These are phyloP conservation scores for Chrysochromulina parva DNA, from an alignment of 78 protist genomes.

Conservation along the genomic window DNA sequence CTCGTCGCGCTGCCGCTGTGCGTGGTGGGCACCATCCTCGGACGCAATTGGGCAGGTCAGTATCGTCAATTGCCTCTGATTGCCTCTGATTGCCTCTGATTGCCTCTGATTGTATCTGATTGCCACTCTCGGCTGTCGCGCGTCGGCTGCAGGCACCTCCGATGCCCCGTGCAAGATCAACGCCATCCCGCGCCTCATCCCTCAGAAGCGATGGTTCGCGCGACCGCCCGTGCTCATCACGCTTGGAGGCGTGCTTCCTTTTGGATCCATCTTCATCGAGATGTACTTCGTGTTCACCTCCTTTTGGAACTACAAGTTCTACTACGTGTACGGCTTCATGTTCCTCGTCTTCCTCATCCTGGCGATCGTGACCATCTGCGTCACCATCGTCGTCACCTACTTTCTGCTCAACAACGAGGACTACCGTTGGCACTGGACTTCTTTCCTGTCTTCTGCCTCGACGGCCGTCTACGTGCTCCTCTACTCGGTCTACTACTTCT, in stretches of 20 bases:
- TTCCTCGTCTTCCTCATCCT: conserved; percentile 75
- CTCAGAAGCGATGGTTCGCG: conserved; percentile 45
- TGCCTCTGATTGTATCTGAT: too few relatives aligned
- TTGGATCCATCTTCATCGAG: conserved; percentile 90
- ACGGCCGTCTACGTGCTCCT: conserved; percentile 74
- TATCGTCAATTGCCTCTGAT: too few relatives aligned
- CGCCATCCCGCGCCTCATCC: conserved; percentile 77
- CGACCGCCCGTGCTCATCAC: background rate
- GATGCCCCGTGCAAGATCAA: conserved; percentile 56
- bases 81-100: too few relatives aligned
- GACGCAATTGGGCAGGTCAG: conserved; percentile 32
- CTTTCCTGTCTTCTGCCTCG: conserved; percentile 42
- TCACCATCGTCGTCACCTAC: conserved; percentile 76
- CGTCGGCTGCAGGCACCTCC: background rate
- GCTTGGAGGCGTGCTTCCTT: conserved; percentile 86
- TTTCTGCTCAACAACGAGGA: conserved; percentile 87
- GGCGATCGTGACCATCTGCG: conserved; percentile 77
- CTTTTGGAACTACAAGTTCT: conserved; percentile 93
- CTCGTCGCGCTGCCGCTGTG: conserved; percentile 79
- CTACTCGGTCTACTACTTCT: conserved; percentile 86
- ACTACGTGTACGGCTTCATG: conserved; percentile 91
- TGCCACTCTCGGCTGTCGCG: too few relatives aligned
- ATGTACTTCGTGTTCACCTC: conserved; percentile 89
- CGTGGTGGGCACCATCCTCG: conserved; percentile 73
- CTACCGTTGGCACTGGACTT: conserved; percentile 88